Percentiles rank a stretch among this genome's conserved stretches.
phyloP scores from a whole-genome alignment of 2,329 filamentous ascomycete species.

The Hansfordia pulvinata region DNA sequence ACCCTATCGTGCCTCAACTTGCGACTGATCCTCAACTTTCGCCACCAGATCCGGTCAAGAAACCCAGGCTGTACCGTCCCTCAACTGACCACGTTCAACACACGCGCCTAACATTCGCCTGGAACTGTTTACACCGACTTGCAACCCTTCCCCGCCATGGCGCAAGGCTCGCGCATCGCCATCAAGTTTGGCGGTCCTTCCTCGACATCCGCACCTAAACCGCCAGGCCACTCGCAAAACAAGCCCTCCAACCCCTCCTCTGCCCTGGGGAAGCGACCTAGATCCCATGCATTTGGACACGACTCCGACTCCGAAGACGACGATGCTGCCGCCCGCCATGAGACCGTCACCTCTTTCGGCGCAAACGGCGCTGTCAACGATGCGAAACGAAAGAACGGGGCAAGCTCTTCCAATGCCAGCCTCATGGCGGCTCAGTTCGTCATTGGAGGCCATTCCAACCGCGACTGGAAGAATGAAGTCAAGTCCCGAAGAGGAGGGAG shows the following conservation, averaged over 20 bases:
- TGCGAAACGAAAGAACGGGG: constrained; percentile 4
- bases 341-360: constrained; percentile 18
- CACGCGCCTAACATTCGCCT: background rate
- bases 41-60: no score
- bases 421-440: constrained; percentile 9
- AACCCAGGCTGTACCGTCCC: no score
- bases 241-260: constrained; percentile 22
- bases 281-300: constrained; percentile 25
- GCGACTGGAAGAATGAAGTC: constrained; percentile 19
- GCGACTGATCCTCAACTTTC: no score
- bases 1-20: no score
- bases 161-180: constrained; percentile 26
- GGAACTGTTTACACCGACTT: no score
- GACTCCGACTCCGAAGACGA: constrained; percentile 28
- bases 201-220: constrained; percentile 12
- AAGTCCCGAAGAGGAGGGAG: constrained; percentile 9
- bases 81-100: background rate
- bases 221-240: constrained; percentile 14
- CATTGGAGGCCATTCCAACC: constrained; percentile 15
- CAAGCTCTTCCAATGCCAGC: constrained; percentile 5
- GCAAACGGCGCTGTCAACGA: constrained; percentile 11
- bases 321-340: constrained; percentile 9
- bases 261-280: constrained; percentile 32
- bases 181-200: constrained; percentile 28
- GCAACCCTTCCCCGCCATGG: no score